Evolutionary conservation across 495 filamentous ascomycete species (phyloP).

Genomic region (Trichoderma orchidacearum): DNA sequence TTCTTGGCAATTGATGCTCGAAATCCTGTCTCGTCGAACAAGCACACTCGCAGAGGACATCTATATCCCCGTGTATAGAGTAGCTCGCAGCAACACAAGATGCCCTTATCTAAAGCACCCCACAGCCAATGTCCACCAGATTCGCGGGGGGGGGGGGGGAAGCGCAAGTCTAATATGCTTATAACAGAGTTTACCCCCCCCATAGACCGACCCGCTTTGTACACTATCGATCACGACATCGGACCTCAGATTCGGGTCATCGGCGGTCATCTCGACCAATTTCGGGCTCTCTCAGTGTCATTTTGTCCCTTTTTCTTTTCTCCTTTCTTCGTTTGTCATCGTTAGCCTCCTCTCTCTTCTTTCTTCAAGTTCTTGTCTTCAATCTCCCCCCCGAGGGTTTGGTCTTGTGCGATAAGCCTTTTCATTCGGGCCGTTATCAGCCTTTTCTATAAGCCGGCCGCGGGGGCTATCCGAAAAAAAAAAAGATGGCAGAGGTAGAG

Average conservation of each 20-base stretch:
- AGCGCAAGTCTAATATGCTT: not conserved
- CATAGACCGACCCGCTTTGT: not conserved
- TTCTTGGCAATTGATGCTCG: no score
- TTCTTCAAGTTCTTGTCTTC: not conserved
- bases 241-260: not conserved
- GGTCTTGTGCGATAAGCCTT: not conserved
- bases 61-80: no score
- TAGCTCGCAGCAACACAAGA: slow-evolving; percentile 3
- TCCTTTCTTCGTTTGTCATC: not conserved
- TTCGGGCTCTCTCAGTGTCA: not conserved
- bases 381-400: not conserved
- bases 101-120: not conserved
- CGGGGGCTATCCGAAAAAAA: not conserved
- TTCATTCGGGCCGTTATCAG: no score
- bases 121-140: not conserved
- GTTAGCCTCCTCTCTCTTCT: not conserved
- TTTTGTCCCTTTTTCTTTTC: not conserved
- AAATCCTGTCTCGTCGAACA: no score
- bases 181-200: not conserved
- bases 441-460: no score
- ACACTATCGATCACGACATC: not conserved
- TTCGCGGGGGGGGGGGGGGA: not conserved
- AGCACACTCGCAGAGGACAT: no score
- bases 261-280: not conserved
- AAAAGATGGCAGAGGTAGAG: not conserved